Conservation (phyloP, 441 rosid species). For the Mallotus repandus region DNA sequence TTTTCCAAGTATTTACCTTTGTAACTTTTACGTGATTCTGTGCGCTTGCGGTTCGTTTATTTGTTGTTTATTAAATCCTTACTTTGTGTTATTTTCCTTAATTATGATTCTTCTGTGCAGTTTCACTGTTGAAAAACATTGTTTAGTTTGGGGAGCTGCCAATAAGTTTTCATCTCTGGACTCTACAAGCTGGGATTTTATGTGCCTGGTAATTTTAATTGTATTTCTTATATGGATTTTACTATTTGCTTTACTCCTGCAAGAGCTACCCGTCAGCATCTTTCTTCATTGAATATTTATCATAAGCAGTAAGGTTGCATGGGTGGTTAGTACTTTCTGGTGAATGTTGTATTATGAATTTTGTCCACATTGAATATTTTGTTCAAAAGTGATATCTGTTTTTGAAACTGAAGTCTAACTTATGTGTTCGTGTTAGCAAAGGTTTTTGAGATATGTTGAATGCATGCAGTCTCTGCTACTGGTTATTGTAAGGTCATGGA, state of each 20-base stretch:
- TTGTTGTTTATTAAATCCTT: background rate
- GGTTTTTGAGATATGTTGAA: background rate
- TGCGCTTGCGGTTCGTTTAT: background rate
- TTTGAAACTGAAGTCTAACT: constrained; percentile 1
- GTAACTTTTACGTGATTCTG: background rate
- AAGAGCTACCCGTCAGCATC: background rate
- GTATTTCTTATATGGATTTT: constrained; percentile 3
- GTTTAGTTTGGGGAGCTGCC: constrained; percentile 15
- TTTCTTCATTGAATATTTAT: background rate
- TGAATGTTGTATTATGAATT: background rate
- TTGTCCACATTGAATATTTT: background rate
- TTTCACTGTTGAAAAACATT: constrained; percentile 25
- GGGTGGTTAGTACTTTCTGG: constrained; percentile 9
- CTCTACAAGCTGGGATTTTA: background rate
- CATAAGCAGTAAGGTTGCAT: background rate
- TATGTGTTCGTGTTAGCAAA: background rate
- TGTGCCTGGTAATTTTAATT: constrained; percentile 28
- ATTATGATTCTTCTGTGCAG: background rate
- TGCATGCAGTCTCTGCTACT: background rate
- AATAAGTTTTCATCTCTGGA: constrained; percentile 11
- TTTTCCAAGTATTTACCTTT: background rate
- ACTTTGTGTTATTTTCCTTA: constrained; percentile 22
- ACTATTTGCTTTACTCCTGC: background rate
- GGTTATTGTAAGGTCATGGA: background rate
- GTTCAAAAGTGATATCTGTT: background rate